phyloP scores from a whole-genome alignment of 768 basidiomycete species.

The Suillus hirtellus region DNA sequence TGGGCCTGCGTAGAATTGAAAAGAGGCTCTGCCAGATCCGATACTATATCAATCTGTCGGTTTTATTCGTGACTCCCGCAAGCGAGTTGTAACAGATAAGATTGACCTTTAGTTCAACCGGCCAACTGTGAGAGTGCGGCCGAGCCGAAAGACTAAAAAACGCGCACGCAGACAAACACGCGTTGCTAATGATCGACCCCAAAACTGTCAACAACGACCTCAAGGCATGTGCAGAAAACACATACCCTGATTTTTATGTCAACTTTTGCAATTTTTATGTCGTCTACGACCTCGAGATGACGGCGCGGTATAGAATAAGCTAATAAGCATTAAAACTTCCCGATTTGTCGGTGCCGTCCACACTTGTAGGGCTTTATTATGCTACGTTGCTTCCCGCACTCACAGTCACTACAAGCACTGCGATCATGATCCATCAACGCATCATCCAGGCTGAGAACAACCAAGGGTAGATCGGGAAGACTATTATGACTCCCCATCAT shows the following conservation, averaged over 20 bases:
- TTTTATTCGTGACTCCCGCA: neutral
- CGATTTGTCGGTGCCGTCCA: neutral
- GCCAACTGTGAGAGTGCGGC: neutral
- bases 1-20: neutral
- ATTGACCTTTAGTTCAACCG: neutral
- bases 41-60: neutral
- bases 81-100: neutral
- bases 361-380: neutral
- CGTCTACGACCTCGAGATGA: neutral
- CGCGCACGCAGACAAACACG: conserved; percentile 12
- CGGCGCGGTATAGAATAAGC: neutral
- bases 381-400: neutral
- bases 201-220: conserved; percentile 34
- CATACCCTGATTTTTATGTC: conserved; percentile 29
- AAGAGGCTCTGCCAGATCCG: neutral
- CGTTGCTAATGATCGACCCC: conserved; percentile 22
- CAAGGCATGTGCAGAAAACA: conserved; percentile 13
- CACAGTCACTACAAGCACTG: neutral
- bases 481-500: neutral
- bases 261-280: conserved; percentile 18
- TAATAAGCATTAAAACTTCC: conserved; percentile 3
- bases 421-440: neutral
- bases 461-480: neutral
- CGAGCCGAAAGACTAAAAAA: neutral
- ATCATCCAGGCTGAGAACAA: neutral